Evolutionary conservation across 129 eudicot species (phyloP), one percentile per base, ranked within the genome.

Genomic region (carrot (Daucus carota)): DNA sequence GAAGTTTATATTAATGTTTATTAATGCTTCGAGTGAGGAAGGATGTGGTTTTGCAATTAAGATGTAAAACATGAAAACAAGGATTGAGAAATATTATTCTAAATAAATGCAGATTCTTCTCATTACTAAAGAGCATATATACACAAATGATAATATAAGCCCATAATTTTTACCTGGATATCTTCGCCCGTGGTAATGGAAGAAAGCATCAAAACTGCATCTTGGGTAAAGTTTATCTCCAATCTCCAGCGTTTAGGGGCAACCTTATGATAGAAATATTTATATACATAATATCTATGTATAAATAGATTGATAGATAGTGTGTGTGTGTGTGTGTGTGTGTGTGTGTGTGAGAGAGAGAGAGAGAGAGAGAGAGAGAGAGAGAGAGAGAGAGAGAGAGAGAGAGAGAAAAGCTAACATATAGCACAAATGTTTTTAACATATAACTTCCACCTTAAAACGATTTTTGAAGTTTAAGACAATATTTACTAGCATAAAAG

Each of bases 141-240:
- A 24, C 65, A 57, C 65, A 57, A 50, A 73, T 65, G 73, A 24
- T 10, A 54, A 47, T 52, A 14, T 73, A 44, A 46, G 38, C 31
- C 42, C 5, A 76, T 15, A 54, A 9, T 54, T 9, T 22, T 54
- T 84, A 91, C 99, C 97, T 94, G 97, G 66, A 94, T 86, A 72
- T 96, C 97, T 79, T 94, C 96, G 42, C 92, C 97, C 78, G 91
- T 76, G 76, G 85, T 94, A 93, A 91, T 89, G 3, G 97, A 94
- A 75, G 99, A 94, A 83, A 94, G 97, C 97, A 94, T 94, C 86
- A 94, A 78, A 5, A 89, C 92, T 15, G 97, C 99, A 86, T 94
- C 92, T 81, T 94, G 99, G 85, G 87, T 91, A 77, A 87, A 86
- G 77, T 94, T 94, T 40, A 94, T 89, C 84, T 94, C 99, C 85